Percentiles rank a stretch among this genome's conserved stretches.
phyloP scores from a whole-genome alignment of 192 early-diverging fungal species.

The Haplosporangium gracile region DNA sequence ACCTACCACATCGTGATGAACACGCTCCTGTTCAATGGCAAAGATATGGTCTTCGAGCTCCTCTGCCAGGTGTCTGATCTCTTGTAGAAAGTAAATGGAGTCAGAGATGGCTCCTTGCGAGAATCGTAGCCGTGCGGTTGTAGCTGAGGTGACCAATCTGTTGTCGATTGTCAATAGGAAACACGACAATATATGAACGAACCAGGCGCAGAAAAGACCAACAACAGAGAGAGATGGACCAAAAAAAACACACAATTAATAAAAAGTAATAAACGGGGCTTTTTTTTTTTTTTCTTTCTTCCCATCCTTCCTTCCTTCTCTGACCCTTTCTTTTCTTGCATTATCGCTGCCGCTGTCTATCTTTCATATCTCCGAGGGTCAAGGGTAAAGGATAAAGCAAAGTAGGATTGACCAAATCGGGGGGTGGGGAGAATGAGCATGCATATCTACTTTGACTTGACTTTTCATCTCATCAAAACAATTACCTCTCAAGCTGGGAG shows the following conservation, averaged over 20 bases:
- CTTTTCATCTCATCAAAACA: background rate
- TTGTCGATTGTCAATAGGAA: background rate
- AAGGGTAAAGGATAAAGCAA: background rate
- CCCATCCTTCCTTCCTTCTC: too few species aligned
- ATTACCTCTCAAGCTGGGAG: slow-evolving; percentile 40
- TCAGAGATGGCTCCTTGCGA: slow-evolving; percentile 29
- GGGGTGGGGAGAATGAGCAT: background rate
- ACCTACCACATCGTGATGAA: slow-evolving; percentile 4
- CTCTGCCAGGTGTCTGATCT: slow-evolving; percentile 19
- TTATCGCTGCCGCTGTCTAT: background rate
- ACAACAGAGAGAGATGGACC: background rate
- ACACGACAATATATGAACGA: background rate
- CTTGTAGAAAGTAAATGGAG: slow-evolving; percentile 15
- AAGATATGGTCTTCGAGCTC: slow-evolving; percentile 11
- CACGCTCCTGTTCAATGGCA: background rate
- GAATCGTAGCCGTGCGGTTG: slow-evolving; percentile 25
- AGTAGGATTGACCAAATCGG: background rate
- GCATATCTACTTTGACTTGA: background rate
- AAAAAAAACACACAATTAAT: background rate
- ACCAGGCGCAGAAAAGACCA: background rate
- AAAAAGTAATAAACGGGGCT: background rate
- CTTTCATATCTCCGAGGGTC: background rate
- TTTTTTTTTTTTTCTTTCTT: background rate
- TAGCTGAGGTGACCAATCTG: slow-evolving; percentile 22
- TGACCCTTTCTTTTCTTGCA: background rate